phyloP scores from a whole-genome alignment of 768 basidiomycete genomes.

The Boletus edulis region DNA sequence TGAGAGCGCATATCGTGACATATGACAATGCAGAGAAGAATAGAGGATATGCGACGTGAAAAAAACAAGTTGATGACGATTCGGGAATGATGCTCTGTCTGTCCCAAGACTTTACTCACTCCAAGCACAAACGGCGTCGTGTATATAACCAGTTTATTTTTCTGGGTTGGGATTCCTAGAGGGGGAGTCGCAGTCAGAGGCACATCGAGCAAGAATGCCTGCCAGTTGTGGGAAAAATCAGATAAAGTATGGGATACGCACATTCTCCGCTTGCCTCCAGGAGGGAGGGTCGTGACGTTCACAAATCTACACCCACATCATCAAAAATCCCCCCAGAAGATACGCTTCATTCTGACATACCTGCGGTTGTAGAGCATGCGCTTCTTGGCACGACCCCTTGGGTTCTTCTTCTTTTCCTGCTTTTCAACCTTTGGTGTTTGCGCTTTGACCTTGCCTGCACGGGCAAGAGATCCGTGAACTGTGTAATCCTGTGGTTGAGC shows the following conservation, averaged over 20 bases:
- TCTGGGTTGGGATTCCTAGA: constrained; percentile 32
- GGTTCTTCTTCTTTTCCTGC: constrained; percentile 99
- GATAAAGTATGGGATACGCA: constrained; percentile 52
- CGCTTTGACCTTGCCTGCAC: constrained; percentile 99
- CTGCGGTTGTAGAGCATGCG: constrained; percentile 90
- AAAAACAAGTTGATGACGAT: constrained; percentile 4
- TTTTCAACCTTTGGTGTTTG: constrained; percentile 97
- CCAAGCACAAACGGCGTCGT: constrained; percentile 14
- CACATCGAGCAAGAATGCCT: no score
- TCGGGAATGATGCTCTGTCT: constrained; percentile 4
- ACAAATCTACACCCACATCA: constrained; percentile 62
- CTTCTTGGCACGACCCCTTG: constrained; percentile 98
- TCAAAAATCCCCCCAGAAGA: neutral
- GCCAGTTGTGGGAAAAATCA: constrained; percentile 41
- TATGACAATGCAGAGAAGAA: constrained; percentile 6
- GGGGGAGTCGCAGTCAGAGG: constrained; percentile 2
- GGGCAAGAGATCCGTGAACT: constrained; percentile 99
- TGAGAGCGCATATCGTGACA: constrained; percentile 22
- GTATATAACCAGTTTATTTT: constrained; percentile 20
- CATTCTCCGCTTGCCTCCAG: constrained; percentile 95
- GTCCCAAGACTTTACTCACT: constrained; percentile 3
- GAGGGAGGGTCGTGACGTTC: constrained; percentile 86
- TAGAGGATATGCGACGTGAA: constrained; percentile 11
- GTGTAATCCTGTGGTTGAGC: neutral
- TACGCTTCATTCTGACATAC: constrained; percentile 40